Evolutionary conservation across 768 basidiomycete species (phyloP).

Genomic region (Tulasnella sp.): DNA sequence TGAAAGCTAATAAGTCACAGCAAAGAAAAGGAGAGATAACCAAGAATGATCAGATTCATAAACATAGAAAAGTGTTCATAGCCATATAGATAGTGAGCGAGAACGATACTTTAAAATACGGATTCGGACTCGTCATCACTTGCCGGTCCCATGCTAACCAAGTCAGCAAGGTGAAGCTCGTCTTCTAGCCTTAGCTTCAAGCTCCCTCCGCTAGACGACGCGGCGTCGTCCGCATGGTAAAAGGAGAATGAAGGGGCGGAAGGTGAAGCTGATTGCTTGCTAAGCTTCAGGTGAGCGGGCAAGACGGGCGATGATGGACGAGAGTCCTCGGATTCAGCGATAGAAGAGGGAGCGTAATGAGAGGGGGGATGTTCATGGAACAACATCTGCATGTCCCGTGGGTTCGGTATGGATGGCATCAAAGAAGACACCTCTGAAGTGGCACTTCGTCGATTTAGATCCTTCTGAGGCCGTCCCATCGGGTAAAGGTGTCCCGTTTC

Average conservation of each 20-base stretch:
- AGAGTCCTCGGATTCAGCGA: slow-evolving; percentile 14
- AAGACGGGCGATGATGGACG: not conserved
- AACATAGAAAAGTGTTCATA: not conserved
- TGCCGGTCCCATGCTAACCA: slow-evolving; percentile 26
- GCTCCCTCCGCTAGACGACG: slow-evolving; percentile 21
- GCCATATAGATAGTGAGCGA: not conserved
- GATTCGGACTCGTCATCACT: slow-evolving; percentile 19
- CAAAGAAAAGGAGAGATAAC: not conserved
- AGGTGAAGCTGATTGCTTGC: not conserved
- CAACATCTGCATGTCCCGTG: slow-evolving; percentile 11
- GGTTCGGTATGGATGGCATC: slow-evolving; percentile 13
- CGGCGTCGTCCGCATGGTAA: slow-evolving; percentile 14
- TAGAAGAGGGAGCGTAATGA: not conserved
- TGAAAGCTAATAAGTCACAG: slow-evolving; percentile 3
- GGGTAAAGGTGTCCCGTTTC: slow-evolving; percentile 1
- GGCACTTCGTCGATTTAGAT: slow-evolving; percentile 17
- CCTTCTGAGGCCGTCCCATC: not conserved
- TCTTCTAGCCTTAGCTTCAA: slow-evolving; percentile 29
- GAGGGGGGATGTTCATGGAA: slow-evolving; percentile 22
- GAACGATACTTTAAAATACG: not conserved
- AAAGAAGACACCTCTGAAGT: slow-evolving; percentile 21
- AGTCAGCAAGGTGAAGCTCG: slow-evolving; percentile 29
- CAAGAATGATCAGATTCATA: not conserved
- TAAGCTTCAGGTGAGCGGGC: not conserved
- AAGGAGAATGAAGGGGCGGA: slow-evolving; percentile 22